phyloP scores from a whole-genome alignment of 2,329 filamentous ascomycete genomes.

The Fusarium sp. region DNA sequence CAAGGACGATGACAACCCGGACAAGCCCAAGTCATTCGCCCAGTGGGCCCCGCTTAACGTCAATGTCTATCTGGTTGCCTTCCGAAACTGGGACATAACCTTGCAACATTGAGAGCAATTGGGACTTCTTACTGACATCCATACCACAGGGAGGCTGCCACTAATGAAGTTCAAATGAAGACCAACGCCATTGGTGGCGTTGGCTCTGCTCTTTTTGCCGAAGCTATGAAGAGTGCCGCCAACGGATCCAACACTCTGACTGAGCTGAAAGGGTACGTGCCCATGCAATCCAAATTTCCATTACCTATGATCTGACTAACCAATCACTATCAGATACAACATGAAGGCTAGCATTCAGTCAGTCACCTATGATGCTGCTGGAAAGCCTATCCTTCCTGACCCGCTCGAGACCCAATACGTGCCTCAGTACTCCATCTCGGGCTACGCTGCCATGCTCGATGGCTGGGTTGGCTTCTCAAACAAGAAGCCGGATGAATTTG shows the following conservation, averaged over 20 bases:
- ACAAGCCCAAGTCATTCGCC: neutral
- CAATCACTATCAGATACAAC: neutral
- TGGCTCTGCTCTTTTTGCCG: neutral
- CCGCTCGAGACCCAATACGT: neutral
- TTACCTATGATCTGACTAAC: too few relatives aligned
- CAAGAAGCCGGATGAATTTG: neutral
- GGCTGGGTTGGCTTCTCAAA: neutral
- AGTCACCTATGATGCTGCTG: neutral
- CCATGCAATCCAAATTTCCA: accelerated
- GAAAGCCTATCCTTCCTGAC: neutral
- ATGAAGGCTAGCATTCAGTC: neutral
- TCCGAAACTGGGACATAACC: neutral
- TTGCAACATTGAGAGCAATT: accelerated
- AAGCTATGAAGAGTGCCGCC: neutral
- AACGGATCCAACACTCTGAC: neutral
- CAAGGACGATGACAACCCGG: neutral
- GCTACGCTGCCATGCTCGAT: neutral
- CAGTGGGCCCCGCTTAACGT: neutral
- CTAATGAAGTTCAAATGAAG: neutral
- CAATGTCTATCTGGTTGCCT: neutral
- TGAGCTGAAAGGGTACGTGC: neutral
- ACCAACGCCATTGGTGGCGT: neutral
- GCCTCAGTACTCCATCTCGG: neutral
- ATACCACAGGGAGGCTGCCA: neutral
- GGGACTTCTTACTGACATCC: neutral